Conservation (phyloP, 2,329 filamentous ascomycete genomes). For the Ceratocystis diversiconidia region DNA sequence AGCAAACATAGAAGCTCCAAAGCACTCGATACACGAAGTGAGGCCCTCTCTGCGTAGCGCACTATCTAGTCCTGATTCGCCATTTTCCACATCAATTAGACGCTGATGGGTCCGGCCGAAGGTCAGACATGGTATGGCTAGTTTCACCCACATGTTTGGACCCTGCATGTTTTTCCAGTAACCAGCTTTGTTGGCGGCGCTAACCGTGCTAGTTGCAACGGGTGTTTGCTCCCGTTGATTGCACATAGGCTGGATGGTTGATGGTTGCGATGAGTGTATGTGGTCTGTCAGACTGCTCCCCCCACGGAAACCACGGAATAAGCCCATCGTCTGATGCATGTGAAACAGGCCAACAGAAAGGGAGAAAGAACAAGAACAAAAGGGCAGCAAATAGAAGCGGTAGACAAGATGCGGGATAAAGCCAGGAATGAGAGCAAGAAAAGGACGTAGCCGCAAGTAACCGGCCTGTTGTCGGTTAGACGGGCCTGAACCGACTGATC, state of each 20-base stretch:
- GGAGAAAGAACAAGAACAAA: not conserved
- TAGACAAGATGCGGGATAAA: not conserved
- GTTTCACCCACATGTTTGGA: conserved; percentile 12
- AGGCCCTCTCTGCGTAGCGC: conserved; percentile 14
- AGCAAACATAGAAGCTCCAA: conserved; percentile 12
- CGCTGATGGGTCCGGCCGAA: conserved; percentile 16
- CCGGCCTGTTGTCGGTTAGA: too few relatives aligned
- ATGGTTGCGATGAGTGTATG: not conserved
- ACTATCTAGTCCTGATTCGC: conserved; percentile 13
- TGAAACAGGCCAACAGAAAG: not conserved
- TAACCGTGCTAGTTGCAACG: not conserved
- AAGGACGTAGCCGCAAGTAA: too few relatives aligned
- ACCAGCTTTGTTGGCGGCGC: not conserved
- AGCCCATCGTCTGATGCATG: not conserved
- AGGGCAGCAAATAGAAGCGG: not conserved
- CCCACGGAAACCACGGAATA: not conserved
- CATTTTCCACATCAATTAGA: conserved; percentile 15
- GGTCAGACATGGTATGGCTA: conserved; percentile 15
- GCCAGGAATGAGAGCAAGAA: not conserved
- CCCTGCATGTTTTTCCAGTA: conserved; percentile 13
- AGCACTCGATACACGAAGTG: conserved; percentile 13
- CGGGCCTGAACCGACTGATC: too few relatives aligned
- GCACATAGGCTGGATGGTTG: not conserved
- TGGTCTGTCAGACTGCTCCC: not conserved
- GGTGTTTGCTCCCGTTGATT: not conserved